Base-by-base conservation (phyloP, 2,329 filamentous ascomycete genomes). In the Didymella segeticola region DNA sequence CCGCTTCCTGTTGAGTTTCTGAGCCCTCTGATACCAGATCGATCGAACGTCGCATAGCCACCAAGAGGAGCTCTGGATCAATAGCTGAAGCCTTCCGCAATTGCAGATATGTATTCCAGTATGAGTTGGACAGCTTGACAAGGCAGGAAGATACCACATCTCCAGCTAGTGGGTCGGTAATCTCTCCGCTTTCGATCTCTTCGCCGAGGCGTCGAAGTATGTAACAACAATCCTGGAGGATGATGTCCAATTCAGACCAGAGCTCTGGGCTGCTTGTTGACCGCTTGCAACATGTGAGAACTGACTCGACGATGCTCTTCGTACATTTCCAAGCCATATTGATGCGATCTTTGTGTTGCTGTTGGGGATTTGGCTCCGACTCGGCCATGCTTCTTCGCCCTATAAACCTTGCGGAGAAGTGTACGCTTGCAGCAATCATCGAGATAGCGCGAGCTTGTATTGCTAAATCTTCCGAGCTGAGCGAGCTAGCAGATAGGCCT, bases 121-220 rank as follows among this genome's bases (percentile, higher is more conserved):
- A 90, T 3, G 89, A 79, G 62, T 89, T 87, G 0, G 89, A 91
- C 22, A 91, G 83, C 63, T 87, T 89, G 57, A 88, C 81, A 51
- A 84, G 79, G 25, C 63, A 66, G 6, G 58, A 63, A 20, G 62
- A 61, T 9, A 67, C 47, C 15, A 66, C 47, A 7, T 63, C 51
- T 9, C 47, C 47, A 15, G 53, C 50, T 30, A 60, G 50, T 5
- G 46, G 17, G 19, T 45, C 33, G 14, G 49, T 25, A 23, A 52
- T 30, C 8, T 50, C 45, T 9, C 52, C 49, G 3, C 51, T 38
- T 8, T 53, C 51, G 5, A 34, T 39, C 31, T 61, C 58, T 36
- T 63, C 52, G 8, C 69, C 67, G 19, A 73, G 54, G 37, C 68
- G 61, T 6, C 51, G 55, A 19, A 74, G 45, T 15, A 75, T 61